These are phyloP conservation scores for Symbiodinium pilosum DNA, from an alignment of 73 alveolate genomes.

Conservation along the genomic window DNA sequence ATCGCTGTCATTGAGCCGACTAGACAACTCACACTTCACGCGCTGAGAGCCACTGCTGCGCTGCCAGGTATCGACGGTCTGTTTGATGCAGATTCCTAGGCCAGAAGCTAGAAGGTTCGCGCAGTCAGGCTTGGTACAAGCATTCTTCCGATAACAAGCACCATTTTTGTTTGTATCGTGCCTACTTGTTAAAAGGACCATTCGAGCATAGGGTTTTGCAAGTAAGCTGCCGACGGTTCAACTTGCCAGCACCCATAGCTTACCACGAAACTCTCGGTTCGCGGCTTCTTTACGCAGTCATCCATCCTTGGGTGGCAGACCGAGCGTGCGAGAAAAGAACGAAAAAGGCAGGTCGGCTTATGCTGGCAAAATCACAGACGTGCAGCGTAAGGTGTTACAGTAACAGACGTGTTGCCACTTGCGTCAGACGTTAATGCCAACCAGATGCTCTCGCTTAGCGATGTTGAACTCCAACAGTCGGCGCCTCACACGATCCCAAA, in stretches of 20 bases:
- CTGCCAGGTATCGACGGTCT: constrained; percentile 50
- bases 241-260: no score
- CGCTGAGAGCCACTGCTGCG: constrained; percentile 12
- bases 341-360: not conserved
- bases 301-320: constrained; percentile 21
- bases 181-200: no score
- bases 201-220: no score
- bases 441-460: constrained; percentile 54
- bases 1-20: not conserved
- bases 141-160: not conserved
- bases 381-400: not conserved
- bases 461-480: constrained; percentile 66
- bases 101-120: not conserved
- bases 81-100: constrained; percentile 35
- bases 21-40: not conserved
- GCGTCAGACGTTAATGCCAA: no score
- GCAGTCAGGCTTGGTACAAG: no score
- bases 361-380: not conserved
- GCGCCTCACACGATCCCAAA: no score
- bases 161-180: no score
- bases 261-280: no score
- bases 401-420: no score
- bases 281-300: constrained; percentile 57
- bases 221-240: no score
- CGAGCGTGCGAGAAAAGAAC: not conserved